Conservation (phyloP, 2,329 filamentous ascomycete genomes). For the Pseudogymnoascus sp. region DNA sequence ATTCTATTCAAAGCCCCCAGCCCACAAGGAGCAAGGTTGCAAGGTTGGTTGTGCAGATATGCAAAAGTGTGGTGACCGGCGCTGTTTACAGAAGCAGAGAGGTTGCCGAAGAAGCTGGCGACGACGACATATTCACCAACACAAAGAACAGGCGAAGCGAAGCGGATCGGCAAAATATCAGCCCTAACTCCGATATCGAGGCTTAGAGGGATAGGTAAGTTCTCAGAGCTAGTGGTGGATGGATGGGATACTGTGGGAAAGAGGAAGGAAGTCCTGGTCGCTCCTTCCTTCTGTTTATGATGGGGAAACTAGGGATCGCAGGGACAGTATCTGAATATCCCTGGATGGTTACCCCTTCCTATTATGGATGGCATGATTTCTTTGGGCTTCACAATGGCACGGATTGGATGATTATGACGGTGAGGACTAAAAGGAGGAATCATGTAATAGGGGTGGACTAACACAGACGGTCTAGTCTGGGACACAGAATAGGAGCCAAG, state of each 20-base stretch:
- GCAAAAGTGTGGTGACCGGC: neutral
- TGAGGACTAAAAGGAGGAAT: neutral
- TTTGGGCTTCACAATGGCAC: neutral
- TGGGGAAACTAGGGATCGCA: neutral
- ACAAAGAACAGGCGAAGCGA: constrained; percentile 2
- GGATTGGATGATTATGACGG: neutral
- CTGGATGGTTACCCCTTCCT: neutral
- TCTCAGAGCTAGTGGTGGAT: neutral
- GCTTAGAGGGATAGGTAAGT: neutral
- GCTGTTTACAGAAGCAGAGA: neutral
- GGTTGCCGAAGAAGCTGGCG: neutral
- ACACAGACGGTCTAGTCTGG: neutral
- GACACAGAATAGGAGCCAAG: neutral
- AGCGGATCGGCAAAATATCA: neutral
- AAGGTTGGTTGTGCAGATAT: neutral
- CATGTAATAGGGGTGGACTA: neutral
- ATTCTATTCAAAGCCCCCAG: neutral
- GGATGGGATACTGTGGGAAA: neutral
- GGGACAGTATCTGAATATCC: neutral
- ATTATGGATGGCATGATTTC: neutral
- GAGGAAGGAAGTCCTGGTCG: neutral
- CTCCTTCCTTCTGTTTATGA: neutral
- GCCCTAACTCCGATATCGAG: neutral
- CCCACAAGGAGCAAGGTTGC: neutral
- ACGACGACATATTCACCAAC: neutral